Conservation (phyloP, 2,329 filamentous ascomycete genomes). For the Rhinocladiella mackenziei region DNA sequence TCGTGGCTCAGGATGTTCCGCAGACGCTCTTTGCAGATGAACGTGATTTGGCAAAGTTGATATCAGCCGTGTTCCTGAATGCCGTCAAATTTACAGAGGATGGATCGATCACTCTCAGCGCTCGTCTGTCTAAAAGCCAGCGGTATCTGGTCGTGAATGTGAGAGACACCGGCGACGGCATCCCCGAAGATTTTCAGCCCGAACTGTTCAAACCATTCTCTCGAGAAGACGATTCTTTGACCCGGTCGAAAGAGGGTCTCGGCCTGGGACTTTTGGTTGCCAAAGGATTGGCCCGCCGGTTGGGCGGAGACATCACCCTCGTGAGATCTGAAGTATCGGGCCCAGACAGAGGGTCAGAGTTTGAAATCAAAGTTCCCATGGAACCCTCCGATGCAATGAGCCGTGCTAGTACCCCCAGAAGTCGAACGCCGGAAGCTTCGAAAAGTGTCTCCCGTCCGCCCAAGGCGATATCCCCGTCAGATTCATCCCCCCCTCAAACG, state of each 20-base stretch:
- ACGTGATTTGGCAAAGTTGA: conserved; percentile 59
- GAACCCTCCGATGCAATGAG: conserved; percentile 48
- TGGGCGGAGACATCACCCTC: conserved; percentile 64
- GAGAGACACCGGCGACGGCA: conserved; percentile 64
- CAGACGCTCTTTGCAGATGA: conserved; percentile 54
- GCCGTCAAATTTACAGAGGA: conserved; percentile 68
- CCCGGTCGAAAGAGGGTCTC: conserved; percentile 63
- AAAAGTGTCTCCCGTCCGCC: conserved; percentile 7
- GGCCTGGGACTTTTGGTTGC: conserved; percentile 68
- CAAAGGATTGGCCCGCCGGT: conserved; percentile 64
- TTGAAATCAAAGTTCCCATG: conserved; percentile 63
- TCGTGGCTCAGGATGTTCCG: conserved; percentile 45
- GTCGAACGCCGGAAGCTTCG: conserved; percentile 36
- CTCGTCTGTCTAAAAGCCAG: conserved; percentile 48
- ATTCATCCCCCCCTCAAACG: conserved; percentile 34
- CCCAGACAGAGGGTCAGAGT: conserved; percentile 60
- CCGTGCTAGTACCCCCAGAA: conserved; percentile 48
- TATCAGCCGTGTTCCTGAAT: conserved; percentile 62
- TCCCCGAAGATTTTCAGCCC: conserved; percentile 61
- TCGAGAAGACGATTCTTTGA: conserved; percentile 64
- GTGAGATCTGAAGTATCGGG: conserved; percentile 60
- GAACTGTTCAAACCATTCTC: conserved; percentile 68
- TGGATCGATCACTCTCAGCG: conserved; percentile 56
- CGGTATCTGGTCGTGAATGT: conserved; percentile 60
- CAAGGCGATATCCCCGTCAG: conserved; percentile 5